These are phyloP conservation scores for Toxoplasma gondii DNA, from an alignment of 169 alveolate genomes.

Conservation along the genomic window DNA sequence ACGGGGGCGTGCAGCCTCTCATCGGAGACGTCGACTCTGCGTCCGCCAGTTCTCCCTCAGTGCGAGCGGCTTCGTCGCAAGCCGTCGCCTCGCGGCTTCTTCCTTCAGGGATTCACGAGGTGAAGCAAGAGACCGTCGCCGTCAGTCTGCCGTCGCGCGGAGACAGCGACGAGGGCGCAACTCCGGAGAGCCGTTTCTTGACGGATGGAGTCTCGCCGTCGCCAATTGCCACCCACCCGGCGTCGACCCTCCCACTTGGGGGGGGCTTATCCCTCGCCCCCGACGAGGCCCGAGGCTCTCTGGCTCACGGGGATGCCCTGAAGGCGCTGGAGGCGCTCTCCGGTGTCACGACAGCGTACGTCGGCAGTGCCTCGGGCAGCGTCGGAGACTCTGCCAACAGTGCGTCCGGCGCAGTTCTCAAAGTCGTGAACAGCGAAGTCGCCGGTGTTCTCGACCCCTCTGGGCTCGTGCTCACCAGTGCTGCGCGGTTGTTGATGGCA, in stretches of 20 bases:
- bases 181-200: neutral
- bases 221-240: too few species aligned
- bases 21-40: neutral
- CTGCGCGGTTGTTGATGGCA: neutral
- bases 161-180: neutral
- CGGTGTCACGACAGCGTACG: neutral
- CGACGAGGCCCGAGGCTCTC: neutral
- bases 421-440: neutral
- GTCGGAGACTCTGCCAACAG: neutral
- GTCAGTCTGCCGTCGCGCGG: too few species aligned
- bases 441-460: neutral
- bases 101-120: neutral
- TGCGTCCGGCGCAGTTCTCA: neutral
- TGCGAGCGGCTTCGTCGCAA: neutral
- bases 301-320: neutral
- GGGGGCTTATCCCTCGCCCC: too few species aligned
- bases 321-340: neutral
- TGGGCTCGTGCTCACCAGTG: neutral
- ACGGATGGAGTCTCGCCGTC: neutral
- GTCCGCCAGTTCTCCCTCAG: neutral
- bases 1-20: neutral
- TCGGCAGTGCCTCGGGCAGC: conserved; percentile 10
- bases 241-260: too few species aligned
- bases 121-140: neutral
- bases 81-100: neutral